Percentiles rank a stretch among this genome's conserved stretches.
Conservation (phyloP, 2,329 filamentous ascomycete genomes). For the Pestalotiopsis sp. region DNA sequence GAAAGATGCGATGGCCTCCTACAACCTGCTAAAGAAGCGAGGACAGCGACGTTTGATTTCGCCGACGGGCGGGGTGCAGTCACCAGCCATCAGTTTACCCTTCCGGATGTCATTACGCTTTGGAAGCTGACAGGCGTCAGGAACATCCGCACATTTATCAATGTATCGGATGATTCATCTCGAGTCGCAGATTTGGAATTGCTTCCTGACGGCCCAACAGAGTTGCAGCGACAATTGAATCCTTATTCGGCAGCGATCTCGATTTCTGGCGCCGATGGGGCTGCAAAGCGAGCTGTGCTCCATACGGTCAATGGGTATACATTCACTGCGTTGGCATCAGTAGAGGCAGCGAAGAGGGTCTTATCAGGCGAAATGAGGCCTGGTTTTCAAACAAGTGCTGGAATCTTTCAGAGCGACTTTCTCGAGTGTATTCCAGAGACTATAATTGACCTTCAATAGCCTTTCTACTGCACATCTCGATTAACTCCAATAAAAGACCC, state of each 20-base stretch:
- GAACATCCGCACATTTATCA: slow-evolving; percentile 20
- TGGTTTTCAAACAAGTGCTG: slow-evolving; percentile 23
- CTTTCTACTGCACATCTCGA: neutral
- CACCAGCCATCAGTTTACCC: slow-evolving; percentile 19
- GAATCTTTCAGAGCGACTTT: slow-evolving; percentile 20
- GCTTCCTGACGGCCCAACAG: slow-evolving; percentile 21
- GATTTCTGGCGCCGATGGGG: slow-evolving; percentile 14
- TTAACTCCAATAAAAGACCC: neutral
- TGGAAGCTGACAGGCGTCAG: slow-evolving; percentile 18
- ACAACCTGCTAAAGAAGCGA: neutral
- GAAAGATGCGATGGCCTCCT: slow-evolving; percentile 6
- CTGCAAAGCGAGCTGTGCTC: slow-evolving; percentile 14
- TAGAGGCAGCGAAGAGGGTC: slow-evolving; percentile 19
- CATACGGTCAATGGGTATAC: slow-evolving; percentile 26
- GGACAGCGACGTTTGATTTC: slow-evolving; percentile 20
- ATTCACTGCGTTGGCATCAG: slow-evolving; percentile 21
- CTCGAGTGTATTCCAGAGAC: slow-evolving; percentile 14
- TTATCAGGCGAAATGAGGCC: slow-evolving; percentile 15
- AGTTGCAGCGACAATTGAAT: slow-evolving; percentile 16
- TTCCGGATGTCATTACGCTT: slow-evolving; percentile 26
- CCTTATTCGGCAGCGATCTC: slow-evolving; percentile 23
- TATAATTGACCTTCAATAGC: neutral
- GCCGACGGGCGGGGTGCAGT: slow-evolving; percentile 21
- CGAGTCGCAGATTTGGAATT: slow-evolving; percentile 6
- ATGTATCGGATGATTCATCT: slow-evolving; percentile 12